Base-by-base conservation (phyloP, 176 grass and related monocot species). In the Secale cereale region DNA sequence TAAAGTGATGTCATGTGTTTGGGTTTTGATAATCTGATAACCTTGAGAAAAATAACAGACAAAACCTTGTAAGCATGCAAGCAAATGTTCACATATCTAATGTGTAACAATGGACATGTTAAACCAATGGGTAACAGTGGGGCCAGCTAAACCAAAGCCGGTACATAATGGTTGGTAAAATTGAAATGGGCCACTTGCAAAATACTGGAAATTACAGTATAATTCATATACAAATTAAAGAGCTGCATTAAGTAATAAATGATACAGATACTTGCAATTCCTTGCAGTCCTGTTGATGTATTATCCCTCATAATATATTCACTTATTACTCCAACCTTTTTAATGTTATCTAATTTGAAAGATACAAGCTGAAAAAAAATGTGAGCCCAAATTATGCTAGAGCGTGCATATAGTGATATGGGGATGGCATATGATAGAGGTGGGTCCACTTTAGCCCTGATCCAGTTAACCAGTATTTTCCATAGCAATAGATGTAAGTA, bases 1-100 rank as follows among this genome's bases (percentile, higher is more conserved):
- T 19, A 64, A 86, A 82, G 50, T 16, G 23, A 27, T 76, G 12
- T 14, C 19, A 13, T 67, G 4, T 40, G n/a, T 66, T 57, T 35
- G 8, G 15, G 46, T 76, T 76, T 76, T 30, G 41, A 41, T 31
- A 30, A 81, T 59, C 69, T 76, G 29, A 80, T 19, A 86, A 60
- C 22, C 31, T 26, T 22, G 43, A 41, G 46, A 52, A 61, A 70
- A 67, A 48, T 4, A 79, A 86, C 36, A 57, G 65, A 60, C 22
- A 16, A 86, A 33, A 78, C 30, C 56, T 45, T 65, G 62, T 15
- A 45, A 25, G 19, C 32, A 7, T 45, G 45, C 63, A 37, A 70
- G 28, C 43, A 78, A 10, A 15, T 69, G 25, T 11, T 39, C 20
- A 26, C 41, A 74, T 46, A 45, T 48, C 15, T 41, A 71, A 15